phyloP scores from a whole-genome alignment of 2,329 filamentous ascomycete species.

The Colletotrichum eremochloae region DNA sequence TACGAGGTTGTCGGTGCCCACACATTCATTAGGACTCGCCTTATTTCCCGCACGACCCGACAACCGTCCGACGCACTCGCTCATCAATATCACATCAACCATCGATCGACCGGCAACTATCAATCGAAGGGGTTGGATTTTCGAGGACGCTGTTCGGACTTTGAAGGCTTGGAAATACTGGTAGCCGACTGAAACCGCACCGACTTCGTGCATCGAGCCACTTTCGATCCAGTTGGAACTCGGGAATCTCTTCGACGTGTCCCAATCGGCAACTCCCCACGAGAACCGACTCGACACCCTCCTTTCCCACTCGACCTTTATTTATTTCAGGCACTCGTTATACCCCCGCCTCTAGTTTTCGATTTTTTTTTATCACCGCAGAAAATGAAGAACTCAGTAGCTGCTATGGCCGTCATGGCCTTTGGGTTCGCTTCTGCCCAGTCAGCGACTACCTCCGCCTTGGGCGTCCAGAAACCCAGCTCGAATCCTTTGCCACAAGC shows the following conservation, averaged over 20 bases:
- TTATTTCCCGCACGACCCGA: slow-evolving; percentile 34
- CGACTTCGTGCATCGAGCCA: slow-evolving; percentile 5
- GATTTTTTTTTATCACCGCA: background rate
- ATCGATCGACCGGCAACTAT: slow-evolving; percentile 30
- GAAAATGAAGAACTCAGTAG: slow-evolving; percentile 37
- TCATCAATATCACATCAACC: slow-evolving; percentile 19
- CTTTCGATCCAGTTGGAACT: slow-evolving; percentile 6
- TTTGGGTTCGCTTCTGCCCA: slow-evolving; percentile 35
- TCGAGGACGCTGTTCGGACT: slow-evolving; percentile 10
- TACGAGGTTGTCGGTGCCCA: slow-evolving; percentile 31
- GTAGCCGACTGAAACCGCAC: slow-evolving; percentile 14
- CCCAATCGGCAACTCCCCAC: slow-evolving; percentile 19
- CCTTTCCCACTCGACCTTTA: slow-evolving; percentile 6
- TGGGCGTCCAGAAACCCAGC: slow-evolving; percentile 52
- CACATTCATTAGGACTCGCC: slow-evolving; percentile 40
- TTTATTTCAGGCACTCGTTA: slow-evolving; percentile 18
- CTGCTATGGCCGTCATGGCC: slow-evolving; percentile 37
- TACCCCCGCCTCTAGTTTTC: slow-evolving; percentile 7
- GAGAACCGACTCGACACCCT: slow-evolving; percentile 25
- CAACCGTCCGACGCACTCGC: slow-evolving; percentile 36
- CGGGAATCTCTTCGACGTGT: slow-evolving; percentile 9
- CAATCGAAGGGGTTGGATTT: slow-evolving; percentile 18
- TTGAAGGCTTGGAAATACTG: slow-evolving; percentile 14
- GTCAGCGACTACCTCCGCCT: slow-evolving; percentile 7
- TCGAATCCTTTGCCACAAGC: slow-evolving; percentile 53